Conservation (phyloP, 345 rosid genomes). For the Psidium guajava region DNA sequence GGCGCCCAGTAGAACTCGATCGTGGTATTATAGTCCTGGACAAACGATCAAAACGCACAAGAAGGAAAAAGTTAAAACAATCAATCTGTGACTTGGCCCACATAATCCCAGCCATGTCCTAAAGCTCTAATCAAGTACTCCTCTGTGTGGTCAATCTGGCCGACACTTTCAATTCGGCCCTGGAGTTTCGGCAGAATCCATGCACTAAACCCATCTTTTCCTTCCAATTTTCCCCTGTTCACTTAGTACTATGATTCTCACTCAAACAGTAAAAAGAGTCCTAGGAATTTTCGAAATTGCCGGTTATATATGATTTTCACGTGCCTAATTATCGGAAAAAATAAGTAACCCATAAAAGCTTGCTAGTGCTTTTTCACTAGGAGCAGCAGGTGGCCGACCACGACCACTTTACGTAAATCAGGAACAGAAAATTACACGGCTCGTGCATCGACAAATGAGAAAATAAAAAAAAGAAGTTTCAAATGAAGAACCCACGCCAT, state of each 20-base stretch:
- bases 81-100: neutral
- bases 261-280: neutral
- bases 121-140: neutral
- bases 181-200: neutral
- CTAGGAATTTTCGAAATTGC: neutral
- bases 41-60: neutral
- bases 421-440: neutral
- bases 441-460: neutral
- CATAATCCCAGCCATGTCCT: neutral
- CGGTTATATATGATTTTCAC: neutral
- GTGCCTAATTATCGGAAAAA: neutral
- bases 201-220: neutral
- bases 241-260: neutral
- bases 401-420: neutral
- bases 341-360: neutral
- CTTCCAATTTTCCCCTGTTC: neutral
- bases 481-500: neutral
- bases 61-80: neutral
- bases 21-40: conserved; percentile 80
- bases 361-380: neutral
- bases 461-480: neutral
- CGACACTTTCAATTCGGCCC: neutral
- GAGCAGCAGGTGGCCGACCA: neutral
- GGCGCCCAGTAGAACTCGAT: conserved; percentile 99
- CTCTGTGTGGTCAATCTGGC: neutral